A percentile compares a stretch with the other conserved stretches of the same genome.
Evolutionary conservation across 2,329 filamentous ascomycete species (phyloP).

Genomic region (Leptographium procerum): DNA sequence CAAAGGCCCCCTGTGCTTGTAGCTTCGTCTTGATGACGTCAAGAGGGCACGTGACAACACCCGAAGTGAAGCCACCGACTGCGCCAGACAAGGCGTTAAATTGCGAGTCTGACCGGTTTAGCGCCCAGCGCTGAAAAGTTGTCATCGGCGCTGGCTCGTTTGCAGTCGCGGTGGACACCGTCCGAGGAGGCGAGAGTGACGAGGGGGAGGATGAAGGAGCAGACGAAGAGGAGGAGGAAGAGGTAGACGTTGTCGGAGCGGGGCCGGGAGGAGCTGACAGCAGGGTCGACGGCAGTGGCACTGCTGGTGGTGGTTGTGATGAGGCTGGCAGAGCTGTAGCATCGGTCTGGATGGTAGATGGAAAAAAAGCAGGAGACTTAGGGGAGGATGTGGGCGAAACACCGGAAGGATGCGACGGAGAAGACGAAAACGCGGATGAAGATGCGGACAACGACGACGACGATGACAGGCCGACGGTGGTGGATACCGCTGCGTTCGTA

Average conservation of each 20-base stretch:
- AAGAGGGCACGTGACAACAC: slow-evolving; percentile 88
- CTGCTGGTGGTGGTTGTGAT: background rate
- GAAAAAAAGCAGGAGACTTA: background rate
- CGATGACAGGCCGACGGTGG: background rate
- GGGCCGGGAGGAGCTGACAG: background rate
- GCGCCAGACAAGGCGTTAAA: slow-evolving; percentile 83
- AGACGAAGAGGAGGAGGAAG: background rate
- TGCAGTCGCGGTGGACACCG: too few relatives aligned
- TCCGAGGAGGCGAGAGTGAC: background rate
- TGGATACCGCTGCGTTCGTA: background rate
- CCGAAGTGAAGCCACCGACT: slow-evolving; percentile 81
- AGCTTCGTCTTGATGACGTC: slow-evolving; percentile 99
- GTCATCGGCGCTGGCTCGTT: background rate
- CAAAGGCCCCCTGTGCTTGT: slow-evolving; percentile 83
- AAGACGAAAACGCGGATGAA: background rate
- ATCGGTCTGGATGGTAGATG: too few relatives aligned
- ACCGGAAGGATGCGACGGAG: background rate
- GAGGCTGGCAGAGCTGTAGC: background rate
- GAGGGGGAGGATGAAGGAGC: too few relatives aligned
- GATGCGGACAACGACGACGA: background rate
- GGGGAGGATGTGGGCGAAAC: background rate
- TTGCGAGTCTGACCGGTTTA: slow-evolving; percentile 44
- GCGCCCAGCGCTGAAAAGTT: slow-evolving; percentile 33
- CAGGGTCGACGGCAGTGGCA: background rate
- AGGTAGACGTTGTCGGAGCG: background rate